Evolutionary conservation across 495 filamentous ascomycete genomes (phyloP).

Genomic region (Wilcoxina mikolae): DNA sequence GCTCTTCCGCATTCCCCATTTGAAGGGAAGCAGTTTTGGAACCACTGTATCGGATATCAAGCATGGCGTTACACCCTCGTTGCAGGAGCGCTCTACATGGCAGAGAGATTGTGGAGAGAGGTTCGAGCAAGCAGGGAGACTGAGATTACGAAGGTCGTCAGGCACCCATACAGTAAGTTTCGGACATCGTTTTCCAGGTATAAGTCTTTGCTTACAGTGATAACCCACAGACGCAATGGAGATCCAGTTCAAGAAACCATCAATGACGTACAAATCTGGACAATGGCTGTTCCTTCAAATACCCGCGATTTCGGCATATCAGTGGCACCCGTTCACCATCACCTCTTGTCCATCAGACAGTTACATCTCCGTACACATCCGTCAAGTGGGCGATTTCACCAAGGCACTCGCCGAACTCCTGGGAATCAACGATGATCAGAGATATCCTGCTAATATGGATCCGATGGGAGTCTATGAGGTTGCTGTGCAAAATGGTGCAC

Average conservation of each 20-base stretch:
- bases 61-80: conserved; percentile 95
- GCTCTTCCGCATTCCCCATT: conserved; percentile 63
- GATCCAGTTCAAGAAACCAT: conserved; percentile 90
- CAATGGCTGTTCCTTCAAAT: conserved; percentile 97
- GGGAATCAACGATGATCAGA: conserved; percentile 62
- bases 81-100: conserved; percentile 70
- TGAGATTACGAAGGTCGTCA: conserved; percentile 81
- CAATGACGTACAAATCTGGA: conserved; percentile 94
- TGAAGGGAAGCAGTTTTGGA: conserved; percentile 65
- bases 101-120: conserved; percentile 85
- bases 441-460: conserved; percentile 79
- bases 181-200: neutral
- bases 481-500: conserved; percentile 79
- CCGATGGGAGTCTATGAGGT: conserved; percentile 97
- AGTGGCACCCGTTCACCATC: conserved; percentile 99
- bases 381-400: conserved; percentile 95
- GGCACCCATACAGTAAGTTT: conserved; percentile 82
- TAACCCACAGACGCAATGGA: conserved; percentile 97
- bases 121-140: conserved; percentile 66
- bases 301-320: conserved; percentile 66
- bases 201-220: conserved; percentile 1
- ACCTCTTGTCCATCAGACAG: conserved; percentile 93
- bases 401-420: conserved; percentile 76
- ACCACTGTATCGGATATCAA: conserved; percentile 87
- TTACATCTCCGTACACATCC: conserved; percentile 85